Base-by-base conservation (phyloP, 1,139 yeast species). In the Hyphopichia burtonii region DNA sequence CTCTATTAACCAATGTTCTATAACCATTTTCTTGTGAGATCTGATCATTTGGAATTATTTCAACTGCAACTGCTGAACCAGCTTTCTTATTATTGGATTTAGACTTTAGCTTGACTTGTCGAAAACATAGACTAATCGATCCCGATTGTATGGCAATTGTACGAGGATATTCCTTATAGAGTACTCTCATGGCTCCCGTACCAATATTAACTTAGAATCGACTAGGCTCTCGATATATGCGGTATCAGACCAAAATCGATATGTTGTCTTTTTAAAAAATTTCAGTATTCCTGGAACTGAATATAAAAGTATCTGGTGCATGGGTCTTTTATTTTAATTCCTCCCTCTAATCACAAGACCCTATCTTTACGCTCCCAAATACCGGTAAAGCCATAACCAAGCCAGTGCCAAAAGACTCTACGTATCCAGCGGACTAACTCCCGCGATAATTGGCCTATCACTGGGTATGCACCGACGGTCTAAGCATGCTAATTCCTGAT, bases 131-230 rank as follows among this genome's bases (percentile, higher is more conserved):
- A 3, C 75, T 73, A 52, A 74, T 78, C 3, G 79, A 63, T 2
- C 66, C 69, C 2, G 86, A 79, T 36, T 65, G 67, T 35, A 82
- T 56, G 2, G 78, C 85, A 40, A 82, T 53, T 2, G 80, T 75
- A 42, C 88, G 65, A n/a, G 81, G 80, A 18, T 63, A 59, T 37
- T 73, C 76, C 44, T 68, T 68, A 46, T 76, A 65, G 34, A 77
- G 64, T n/a, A 80, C 63, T 48, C 66, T 75, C 86, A 80, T 80
- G 23, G 30, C 12, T 25, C 12, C 28, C 12, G 7, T 30, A 14
- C 5, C 15, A 27, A n/a, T 27, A 5, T 5, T 7, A 27, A 8
- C 7, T 14, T n/a, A 27, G 12, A 27, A 8, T 8, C n/a, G 15
- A 27, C n/a, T 22, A 6, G 23, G 23, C 23, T 22, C 9, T 9